Evolutionary conservation across 2,329 filamentous ascomycete genomes (phyloP).

Genomic region (Fusarium sp.): DNA sequence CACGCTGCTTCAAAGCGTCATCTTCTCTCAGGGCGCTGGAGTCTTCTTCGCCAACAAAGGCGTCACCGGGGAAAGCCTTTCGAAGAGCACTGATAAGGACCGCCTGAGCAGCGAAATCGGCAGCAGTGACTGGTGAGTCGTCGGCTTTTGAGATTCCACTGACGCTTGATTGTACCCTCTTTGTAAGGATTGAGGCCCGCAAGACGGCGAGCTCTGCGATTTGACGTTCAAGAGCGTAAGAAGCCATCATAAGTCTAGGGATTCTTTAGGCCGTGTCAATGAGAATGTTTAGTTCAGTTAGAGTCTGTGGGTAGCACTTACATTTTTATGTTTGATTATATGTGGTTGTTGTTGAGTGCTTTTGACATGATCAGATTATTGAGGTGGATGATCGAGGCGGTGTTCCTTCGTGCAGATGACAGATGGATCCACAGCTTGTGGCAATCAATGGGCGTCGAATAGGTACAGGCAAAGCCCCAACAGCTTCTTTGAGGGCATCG

Average conservation of each 20-base stretch:
- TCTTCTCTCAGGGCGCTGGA: slow-evolving; percentile 64
- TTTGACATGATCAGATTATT: neutral
- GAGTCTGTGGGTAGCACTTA: neutral
- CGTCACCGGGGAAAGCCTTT: slow-evolving; percentile 64
- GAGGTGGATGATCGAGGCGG: neutral
- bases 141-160: slow-evolving; percentile 68
- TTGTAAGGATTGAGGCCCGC: slow-evolving; percentile 68
- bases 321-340: neutral
- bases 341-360: neutral
- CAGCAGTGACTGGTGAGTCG: slow-evolving; percentile 70
- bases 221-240: slow-evolving; percentile 48
- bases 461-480: neutral
- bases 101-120: slow-evolving; percentile 73
- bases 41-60: slow-evolving; percentile 72
- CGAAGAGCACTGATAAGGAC: slow-evolving; percentile 69
- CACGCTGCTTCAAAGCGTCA: slow-evolving; percentile 60
- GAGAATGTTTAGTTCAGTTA: too few species aligned
- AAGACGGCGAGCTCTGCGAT: slow-evolving; percentile 62
- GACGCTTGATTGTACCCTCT: slow-evolving; percentile 57
- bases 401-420: neutral
- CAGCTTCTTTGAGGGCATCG: neutral
- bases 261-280: neutral
- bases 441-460: slow-evolving; percentile 10
- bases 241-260: slow-evolving; percentile 33
- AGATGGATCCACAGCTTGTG: slow-evolving; percentile 1